A percentile compares a stretch with the other conserved stretches of the same genome.
Conservation (phyloP, 768 basidiomycete genomes). For the Mrakia blollopis region DNA sequence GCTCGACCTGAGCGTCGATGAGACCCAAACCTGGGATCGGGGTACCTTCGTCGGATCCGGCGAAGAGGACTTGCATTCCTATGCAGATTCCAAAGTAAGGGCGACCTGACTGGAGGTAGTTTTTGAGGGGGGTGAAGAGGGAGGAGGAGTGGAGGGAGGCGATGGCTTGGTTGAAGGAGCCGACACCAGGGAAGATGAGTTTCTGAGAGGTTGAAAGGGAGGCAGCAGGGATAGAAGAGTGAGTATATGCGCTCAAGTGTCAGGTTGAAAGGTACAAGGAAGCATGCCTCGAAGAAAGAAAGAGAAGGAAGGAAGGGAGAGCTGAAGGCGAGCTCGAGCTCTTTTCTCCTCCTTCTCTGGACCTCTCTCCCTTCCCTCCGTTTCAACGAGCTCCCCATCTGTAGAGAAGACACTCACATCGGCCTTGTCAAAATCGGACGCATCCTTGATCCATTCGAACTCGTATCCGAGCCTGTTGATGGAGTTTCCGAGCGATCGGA, state of each 20-base stretch:
- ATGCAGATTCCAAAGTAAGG: constrained; percentile 96
- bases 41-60: constrained; percentile 65
- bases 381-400: neutral
- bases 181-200: constrained; percentile 95
- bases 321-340: constrained; percentile 14
- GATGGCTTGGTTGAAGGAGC: constrained; percentile 84
- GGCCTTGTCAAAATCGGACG: constrained; percentile 77
- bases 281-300: too few relatives aligned
- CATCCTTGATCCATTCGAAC: constrained; percentile 80
- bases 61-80: constrained; percentile 94
- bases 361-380: neutral
- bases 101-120: constrained; percentile 77
- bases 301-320: neutral
- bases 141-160: constrained; percentile 65
- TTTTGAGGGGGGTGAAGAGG: constrained; percentile 69
- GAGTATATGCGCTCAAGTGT: neutral
- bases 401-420: constrained; percentile 59
- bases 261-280: neutral
- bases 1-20: constrained; percentile 73
- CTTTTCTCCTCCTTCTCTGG: constrained; percentile 1
- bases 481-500: constrained; percentile 88
- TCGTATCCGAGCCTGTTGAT: constrained; percentile 73
- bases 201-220: constrained; percentile 54
- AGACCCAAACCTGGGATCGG: constrained; percentile 65
- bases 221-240: neutral